Conservation (phyloP, 2,329 filamentous ascomycete species). For the Ceratocystis eucalypticola region DNA sequence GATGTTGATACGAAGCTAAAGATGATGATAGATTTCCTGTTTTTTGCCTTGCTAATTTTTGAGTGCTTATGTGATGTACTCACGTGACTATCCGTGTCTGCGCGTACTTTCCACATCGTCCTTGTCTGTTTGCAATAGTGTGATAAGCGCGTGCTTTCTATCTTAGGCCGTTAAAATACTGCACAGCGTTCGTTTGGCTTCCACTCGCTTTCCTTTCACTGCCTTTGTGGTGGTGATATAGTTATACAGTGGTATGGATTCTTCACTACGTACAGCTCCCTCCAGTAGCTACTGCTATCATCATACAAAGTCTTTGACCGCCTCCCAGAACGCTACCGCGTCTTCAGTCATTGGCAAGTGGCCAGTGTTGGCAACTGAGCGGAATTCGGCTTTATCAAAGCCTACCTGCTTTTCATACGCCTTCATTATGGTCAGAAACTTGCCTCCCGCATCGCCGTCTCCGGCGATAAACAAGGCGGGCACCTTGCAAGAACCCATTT, state of each 20-base stretch:
- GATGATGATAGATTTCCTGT: neutral
- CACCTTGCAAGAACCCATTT: constrained; percentile 40
- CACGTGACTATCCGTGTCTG: neutral
- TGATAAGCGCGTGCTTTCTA: too few relatives aligned
- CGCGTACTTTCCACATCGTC: too few relatives aligned
- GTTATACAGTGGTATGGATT: neutral
- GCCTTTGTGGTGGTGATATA: neutral
- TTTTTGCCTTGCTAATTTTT: neutral
- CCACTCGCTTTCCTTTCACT: neutral
- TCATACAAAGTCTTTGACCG: constrained; percentile 45
- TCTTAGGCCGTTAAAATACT: neutral
- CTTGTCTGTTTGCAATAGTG: neutral
- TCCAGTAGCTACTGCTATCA: neutral
- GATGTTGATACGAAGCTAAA: neutral
- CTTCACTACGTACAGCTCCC: neutral
- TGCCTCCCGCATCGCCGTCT: constrained; percentile 54
- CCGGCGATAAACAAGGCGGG: constrained; percentile 60
- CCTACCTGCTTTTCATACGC: constrained; percentile 51
- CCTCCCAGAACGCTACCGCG: constrained; percentile 52
- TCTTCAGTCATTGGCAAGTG: constrained; percentile 78
- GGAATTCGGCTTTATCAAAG: constrained; percentile 41
- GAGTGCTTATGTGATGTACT: neutral
- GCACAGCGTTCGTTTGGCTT: neutral
- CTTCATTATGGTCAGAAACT: constrained; percentile 66
- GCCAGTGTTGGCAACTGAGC: constrained; percentile 54